Evolutionary conservation across 441 rosid genomes (phyloP).

Genomic region (Jatropha multifida): DNA sequence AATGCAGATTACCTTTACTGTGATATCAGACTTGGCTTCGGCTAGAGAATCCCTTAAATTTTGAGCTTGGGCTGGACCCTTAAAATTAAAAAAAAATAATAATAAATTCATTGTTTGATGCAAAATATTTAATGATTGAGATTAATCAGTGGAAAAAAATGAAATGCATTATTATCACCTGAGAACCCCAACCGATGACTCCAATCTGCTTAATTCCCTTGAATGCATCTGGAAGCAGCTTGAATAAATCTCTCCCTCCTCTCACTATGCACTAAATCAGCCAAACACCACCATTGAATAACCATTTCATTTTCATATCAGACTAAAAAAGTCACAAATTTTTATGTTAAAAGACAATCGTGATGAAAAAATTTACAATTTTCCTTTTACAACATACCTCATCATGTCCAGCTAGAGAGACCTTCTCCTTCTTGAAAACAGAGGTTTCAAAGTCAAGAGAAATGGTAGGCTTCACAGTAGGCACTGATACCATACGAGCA

Average conservation of each 20-base stretch:
- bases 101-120: not conserved
- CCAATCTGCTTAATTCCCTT: slow-evolving; percentile 93
- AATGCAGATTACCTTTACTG: slow-evolving; percentile 52
- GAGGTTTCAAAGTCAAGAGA: slow-evolving; percentile 60
- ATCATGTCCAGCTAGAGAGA: slow-evolving; percentile 65
- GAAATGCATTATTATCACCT: slow-evolving; percentile 33
- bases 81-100: slow-evolving; percentile 9
- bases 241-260: slow-evolving; percentile 92
- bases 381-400: slow-evolving; percentile 37
- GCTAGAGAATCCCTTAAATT: slow-evolving; percentile 88
- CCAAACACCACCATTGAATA: not conserved
- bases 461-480: slow-evolving; percentile 22
- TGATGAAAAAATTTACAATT: not conserved
- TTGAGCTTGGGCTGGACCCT: slow-evolving; percentile 96
- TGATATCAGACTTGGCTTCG: slow-evolving; percentile 76
- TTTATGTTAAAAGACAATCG: not conserved
- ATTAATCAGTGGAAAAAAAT: not conserved
- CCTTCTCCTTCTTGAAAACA: slow-evolving; percentile 72
- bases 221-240: slow-evolving; percentile 72
- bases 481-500: slow-evolving; percentile 27
- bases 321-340: not conserved
- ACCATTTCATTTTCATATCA: not conserved
- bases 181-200: slow-evolving; percentile 95
- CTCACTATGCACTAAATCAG: slow-evolving; percentile 43
- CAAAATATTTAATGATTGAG: not conserved